Base-by-base conservation (phyloP, 2,329 filamentous ascomycete genomes). In the Alternaria viburni region DNA sequence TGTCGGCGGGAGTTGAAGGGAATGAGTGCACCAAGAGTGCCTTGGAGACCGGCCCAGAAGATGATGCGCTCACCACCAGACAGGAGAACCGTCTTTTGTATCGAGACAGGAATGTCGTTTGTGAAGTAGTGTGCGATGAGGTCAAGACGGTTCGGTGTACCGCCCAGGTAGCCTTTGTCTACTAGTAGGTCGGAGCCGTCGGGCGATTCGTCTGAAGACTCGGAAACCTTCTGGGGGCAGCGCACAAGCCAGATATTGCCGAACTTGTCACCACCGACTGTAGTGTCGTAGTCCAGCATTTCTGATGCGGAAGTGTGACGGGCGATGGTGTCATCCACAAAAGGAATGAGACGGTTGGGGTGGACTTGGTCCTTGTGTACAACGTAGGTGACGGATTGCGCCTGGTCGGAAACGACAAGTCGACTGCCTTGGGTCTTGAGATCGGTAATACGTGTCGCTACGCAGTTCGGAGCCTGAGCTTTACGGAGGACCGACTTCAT, bases 261-360 rank as follows among this genome's bases (percentile, higher is more conserved):
- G 69, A 99, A 99, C 77, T 97, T 98, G 83, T 99, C 96, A 36
- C 95, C 95, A 36, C 95, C 96, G 3, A 93, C 94, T 23, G 92
- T 89, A 1, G 96, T 97, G 78, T 99, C 96, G 80, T 99, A 99
- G 81, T 99, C 96, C 2, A 98, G 90, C 93, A 99, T 97, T 3
- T 93, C 88, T 1, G 92, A 91, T 70, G 92, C 92, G 1, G 93
- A 97, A 1, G 93, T 97, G 92, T 94, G 98, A 30, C 96, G 89
- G 54, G 93, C 86, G 64, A 97, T 87, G 7, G 90, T 91, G 77
- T 99, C 96, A 76, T 99, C 96, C 17, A 88, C 92, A 74, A 99
- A 99, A 0, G 95, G 92, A 63, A 99, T 96, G 51, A 99, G 85
- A 72, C 91, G 91, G 80, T 98, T 98, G 69, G 93, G 92, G 69